Evolutionary conservation across 1,139 yeast genomes (phyloP), one percentile per base, ranked within the genome.

Genomic region (Hanseniaspora sp.): DNA sequence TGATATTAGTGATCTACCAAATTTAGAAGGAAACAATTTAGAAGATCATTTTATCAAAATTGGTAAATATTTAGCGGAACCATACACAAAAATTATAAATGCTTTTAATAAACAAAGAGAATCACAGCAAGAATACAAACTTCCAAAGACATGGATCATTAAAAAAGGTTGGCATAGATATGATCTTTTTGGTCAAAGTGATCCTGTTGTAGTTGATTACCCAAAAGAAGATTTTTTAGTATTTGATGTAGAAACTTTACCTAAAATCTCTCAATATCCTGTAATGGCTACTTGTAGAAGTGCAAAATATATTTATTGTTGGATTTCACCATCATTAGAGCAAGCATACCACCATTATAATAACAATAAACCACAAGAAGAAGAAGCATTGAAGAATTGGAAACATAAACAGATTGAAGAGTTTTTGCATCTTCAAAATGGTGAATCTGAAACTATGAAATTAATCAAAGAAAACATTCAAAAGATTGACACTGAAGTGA

Each of bases 241-340:
- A 0, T 92, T 92, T 66, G 99, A 94, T 67, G 92, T 86, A 7
- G 99, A 94, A 66, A 87, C 84, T 0, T 65, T 90, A 64, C 90
- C 87, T 69, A 83, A 86, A 59, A 66, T 78, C 1, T 79, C 94
- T 0, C 78, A 77, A 8, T 88, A 80, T 65, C 82, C 97, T 0
- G 80, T 86, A 0, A 65, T 94, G 68, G 96, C 96, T 1, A 79
- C 87, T 0, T 95, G 96, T 8, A 83, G 77, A 1, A 80, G 96
- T 0, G 65, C 74, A 0, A 71, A 75, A 18, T 95, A 96, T 0
- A 88, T 97, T 96, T 94, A 90, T 65, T 82, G 83, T 0, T 94
- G 99, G 99, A 82, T 87, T 1, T 87, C 96, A 0, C 98, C 98
- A 0, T 80, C 77, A 65, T 67, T 92, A 17, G 73, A 82, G 76